Evolutionary conservation across 2,329 filamentous ascomycete species (phyloP), one percentile per base, ranked within the genome.

Genomic region (Aspergillus carbonarius): DNA sequence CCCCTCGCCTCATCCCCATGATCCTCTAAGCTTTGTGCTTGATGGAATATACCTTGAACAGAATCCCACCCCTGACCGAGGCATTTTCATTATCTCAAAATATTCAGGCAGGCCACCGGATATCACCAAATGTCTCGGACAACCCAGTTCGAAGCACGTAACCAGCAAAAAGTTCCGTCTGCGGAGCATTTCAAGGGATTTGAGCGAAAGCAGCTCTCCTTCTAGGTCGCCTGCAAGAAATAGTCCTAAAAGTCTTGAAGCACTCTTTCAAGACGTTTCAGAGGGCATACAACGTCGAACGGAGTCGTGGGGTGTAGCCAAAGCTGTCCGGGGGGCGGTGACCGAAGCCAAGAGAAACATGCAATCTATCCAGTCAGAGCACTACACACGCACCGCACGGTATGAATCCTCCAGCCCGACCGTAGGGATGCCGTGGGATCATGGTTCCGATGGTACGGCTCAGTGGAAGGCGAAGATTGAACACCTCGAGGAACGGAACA

Each of bases 11-110:
- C 69, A 80, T 5, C 82, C 86, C 1, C 79, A 88, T 63, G 85
- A 86, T 0, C 89, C 93, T 15, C 85, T 89, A 64, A 90, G 88
- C 0, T 91, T 98, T 66, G 90, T 96, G 48, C 85, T 91, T 58
- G 95, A 99, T 74, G 95, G 92, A 1, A 74, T 95, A 15, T 79
- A 79, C 56, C 65, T 82, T 39, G 77, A 79, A 52, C 74, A 78
- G 48, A 77, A 79, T 37, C 70, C 74, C 20, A 78, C 74, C 5
- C 66, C 71, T 10, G 76, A 79, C 34, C 74, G 79, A 51, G 79
- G 78, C 10, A 69, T 71, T 20, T 74, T 74, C 27, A 69, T 82
- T 13, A 77, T 81, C 39, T 72, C 74, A 9, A 79, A 79, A 62
- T 81, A 81, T 64, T 79, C 79, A 5, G 77, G 76, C 8, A 76